phyloP scores from a whole-genome alignment of 257 asterid species.

The Solanum piurae region DNA sequence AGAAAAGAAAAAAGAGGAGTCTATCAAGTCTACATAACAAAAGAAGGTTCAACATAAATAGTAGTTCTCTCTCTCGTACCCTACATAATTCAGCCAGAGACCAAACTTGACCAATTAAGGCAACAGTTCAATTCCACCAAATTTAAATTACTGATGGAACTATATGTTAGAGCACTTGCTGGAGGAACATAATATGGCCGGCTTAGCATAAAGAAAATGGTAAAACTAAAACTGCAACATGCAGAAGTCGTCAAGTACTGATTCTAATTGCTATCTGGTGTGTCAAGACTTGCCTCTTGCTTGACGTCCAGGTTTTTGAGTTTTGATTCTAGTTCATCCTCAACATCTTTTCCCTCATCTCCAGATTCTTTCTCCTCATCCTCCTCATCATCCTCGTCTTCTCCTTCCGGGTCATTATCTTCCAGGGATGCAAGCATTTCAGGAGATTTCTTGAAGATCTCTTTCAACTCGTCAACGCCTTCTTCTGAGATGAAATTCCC shows the following conservation, averaged over 20 bases:
- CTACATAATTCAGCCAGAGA: background rate
- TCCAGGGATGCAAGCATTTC: constrained; percentile 73
- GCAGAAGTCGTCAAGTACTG: background rate
- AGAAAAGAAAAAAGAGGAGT: background rate
- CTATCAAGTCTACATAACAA: background rate
- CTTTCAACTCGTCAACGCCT: constrained; percentile 71
- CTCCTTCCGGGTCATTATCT: constrained; percentile 88
- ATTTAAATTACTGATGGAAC: constrained; percentile 9
- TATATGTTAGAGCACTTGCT: background rate
- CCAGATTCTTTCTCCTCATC: constrained; percentile 53
- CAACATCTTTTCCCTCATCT: constrained; percentile 51
- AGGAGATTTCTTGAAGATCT: constrained; percentile 48
- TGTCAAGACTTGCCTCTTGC: constrained; percentile 15
- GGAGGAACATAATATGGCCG: background rate
- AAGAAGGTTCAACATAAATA: background rate
- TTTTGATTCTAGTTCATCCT: constrained; percentile 55
- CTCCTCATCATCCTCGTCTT: constrained; percentile 44
- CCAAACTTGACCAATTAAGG: background rate
- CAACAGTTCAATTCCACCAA: constrained; percentile 3
- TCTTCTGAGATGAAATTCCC: constrained; percentile 85
- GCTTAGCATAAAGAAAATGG: background rate
- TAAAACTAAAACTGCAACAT: background rate
- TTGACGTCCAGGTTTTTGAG: constrained; percentile 66
- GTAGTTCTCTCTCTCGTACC: background rate
- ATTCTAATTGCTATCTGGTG: background rate